Base-by-base conservation (phyloP, 2,329 filamentous ascomycete species). In the Fusarium robinianum region DNA sequence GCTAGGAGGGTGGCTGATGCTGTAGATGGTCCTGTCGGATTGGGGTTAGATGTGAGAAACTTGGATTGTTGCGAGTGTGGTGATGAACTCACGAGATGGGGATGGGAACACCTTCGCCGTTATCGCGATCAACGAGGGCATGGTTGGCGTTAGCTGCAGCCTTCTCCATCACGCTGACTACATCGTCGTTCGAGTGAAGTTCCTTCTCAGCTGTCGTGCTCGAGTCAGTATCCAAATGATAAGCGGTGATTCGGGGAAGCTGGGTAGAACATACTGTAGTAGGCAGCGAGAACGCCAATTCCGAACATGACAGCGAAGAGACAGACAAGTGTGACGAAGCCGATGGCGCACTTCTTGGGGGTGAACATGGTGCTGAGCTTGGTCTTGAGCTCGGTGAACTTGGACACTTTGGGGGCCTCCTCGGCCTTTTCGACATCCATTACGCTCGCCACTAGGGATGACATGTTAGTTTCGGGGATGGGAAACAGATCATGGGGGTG, bases 21-120 rank as follows among this genome's bases (percentile, higher is more conserved):
- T 64, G 50, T 68, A 70, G 38, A 68, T 57, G 27, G 67, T 69
- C 15, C 45, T 38, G 8, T 6, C 9, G 6, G n/a, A 7, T 2
- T 22, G 10, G 18, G 7, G 23, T 12, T 8, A 21, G 38, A 18
- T 5, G 5, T 37, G 14, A 5, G 4, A 22, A 9, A 27, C 16
- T 17, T 19, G 17, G 11, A 10, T 8, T n/a, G n/a, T n/a, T n/a
- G n/a, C n/a, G n/a, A n/a, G n/a, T n/a, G n/a, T n/a, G n/a, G n/a
- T n/a, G 15, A n/a, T 31, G 14, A 11, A 54, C 68, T 61, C 55
- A 71, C 68, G 66, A 66, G 48, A 69, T 58, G 2, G 68, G 65
- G 16, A 67, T 57, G 31, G 57, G 63, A 41, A 63, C 49, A 14
- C 25, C 54, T 17, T 33, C 36, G 9, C 8, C 41, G 12, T 53